Evolutionary conservation across 331 rosid species (phyloP), one percentile per base, ranked within the genome.

Genomic region (Acacia concinna): DNA sequence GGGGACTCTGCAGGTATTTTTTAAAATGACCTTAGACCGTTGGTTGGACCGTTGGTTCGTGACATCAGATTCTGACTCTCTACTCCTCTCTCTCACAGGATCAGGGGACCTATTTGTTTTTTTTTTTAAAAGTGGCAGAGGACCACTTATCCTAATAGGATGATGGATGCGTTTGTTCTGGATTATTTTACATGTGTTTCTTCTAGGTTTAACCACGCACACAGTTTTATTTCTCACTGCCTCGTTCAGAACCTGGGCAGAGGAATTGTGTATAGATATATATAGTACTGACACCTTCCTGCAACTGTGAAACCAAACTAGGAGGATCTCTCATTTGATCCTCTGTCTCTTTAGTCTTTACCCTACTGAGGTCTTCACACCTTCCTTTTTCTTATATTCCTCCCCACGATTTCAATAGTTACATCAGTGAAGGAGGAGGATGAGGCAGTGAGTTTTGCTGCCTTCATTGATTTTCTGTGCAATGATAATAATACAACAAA

Each of bases 281-380:
- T 62, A n/a, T n/a, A n/a, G n/a, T 51, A 88, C 84, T 86, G 86
- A 86, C 90, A 81, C 83, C 71, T 49, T 75, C 79, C 79, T 71
- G 78, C 18, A 76, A 62, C 79, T 47, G 6, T 64, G 66, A 35
- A 77, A 49, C 18, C 38, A 60, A 68, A 71, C 73, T 7, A 79
- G 11, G 68, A 69, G 81, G 59, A 57, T 76, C 40, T 68, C 52
- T 11, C 1, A 75, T 85, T 83, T 56, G 43, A 37, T 57, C 76
- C 35, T 77, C 52, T 78, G 84, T 67, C 84, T 46, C 64, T 69
- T 60, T 40, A 69, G 82, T 46, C 64, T 69, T 60, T 40, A 69
- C 78, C 75, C 79, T 78, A 65, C 82, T 62, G 4, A 9, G 71
- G 4, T 9, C 68, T 60, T 43, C 17, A 38, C 43, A 18, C n/a